These are phyloP conservation scores for Paratinospora sagittata DNA, from an alignment of 164 flowering plant species.

Conservation along the genomic window DNA sequence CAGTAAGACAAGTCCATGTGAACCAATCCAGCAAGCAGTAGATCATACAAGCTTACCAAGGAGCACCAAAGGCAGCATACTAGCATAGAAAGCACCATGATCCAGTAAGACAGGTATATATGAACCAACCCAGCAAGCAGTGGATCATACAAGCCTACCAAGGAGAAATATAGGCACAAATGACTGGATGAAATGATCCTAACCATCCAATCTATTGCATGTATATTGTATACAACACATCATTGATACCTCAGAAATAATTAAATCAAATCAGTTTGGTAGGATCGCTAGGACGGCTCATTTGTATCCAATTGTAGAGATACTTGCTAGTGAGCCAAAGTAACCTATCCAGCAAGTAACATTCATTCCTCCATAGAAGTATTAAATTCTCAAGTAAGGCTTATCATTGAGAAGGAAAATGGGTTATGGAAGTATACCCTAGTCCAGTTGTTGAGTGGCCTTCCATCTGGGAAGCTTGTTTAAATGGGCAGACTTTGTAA, in stretches of 20 bases:
- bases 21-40: too few species aligned
- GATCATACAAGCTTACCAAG: too few species aligned
- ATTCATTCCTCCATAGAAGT: neutral
- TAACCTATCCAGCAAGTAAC: neutral
- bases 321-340: neutral
- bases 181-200: neutral
- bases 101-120: too few species aligned
- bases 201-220: neutral
- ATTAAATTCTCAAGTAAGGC: neutral
- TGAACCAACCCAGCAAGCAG: too few species aligned
- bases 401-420: neutral
- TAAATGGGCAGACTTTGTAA: slow-evolving; percentile 90
- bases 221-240: neutral
- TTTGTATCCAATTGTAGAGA: neutral
- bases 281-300: neutral
- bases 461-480: slow-evolving; percentile 90
- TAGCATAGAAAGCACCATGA: too few species aligned
- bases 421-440: slow-evolving; percentile 46
- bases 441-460: slow-evolving; percentile 69
- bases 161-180: neutral
- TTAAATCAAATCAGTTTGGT: neutral
- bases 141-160: too few species aligned
- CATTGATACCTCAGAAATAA: neutral
- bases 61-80: too few species aligned
- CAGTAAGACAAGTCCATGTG: too few species aligned